Conservation (phyloP, 495 filamentous ascomycete genomes). For the Penicillium odoratum region DNA sequence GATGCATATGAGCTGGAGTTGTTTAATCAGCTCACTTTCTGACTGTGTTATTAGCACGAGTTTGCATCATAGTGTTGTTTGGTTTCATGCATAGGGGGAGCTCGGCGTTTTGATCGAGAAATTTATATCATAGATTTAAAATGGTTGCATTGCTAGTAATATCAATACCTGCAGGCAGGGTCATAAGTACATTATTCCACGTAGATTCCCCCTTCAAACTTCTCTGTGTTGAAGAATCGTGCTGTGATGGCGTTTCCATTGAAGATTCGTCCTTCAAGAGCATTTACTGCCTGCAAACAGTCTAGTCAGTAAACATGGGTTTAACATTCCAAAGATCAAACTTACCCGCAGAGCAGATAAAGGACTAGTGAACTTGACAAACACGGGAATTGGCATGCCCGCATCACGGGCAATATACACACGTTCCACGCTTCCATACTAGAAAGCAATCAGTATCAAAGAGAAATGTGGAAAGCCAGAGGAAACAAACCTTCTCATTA, state of each 20-base stretch:
- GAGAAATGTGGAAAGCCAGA: slow-evolving; percentile 8
- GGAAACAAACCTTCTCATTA: slow-evolving; percentile 62
- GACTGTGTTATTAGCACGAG: background rate
- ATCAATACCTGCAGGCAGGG: background rate
- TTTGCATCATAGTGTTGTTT: background rate
- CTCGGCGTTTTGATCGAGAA: background rate
- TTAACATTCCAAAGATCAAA: slow-evolving; percentile 10
- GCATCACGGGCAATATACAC: slow-evolving; percentile 66
- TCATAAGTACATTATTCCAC: slow-evolving; percentile 30
- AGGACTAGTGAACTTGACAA: slow-evolving; percentile 84
- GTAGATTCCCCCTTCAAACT: slow-evolving; percentile 75
- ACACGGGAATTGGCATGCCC: slow-evolving; percentile 63
- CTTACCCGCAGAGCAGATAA: slow-evolving; percentile 78
- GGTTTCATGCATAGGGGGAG: background rate
- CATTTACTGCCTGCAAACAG: slow-evolving; percentile 72
- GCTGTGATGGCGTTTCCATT: slow-evolving; percentile 81
- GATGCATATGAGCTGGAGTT: slow-evolving; percentile 15
- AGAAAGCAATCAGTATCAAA: slow-evolving; percentile 3
- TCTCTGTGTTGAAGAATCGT: slow-evolving; percentile 75
- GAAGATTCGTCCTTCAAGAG: slow-evolving; percentile 78
- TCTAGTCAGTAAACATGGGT: slow-evolving; percentile 4
- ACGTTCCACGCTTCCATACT: slow-evolving; percentile 86
- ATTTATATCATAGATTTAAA: background rate
- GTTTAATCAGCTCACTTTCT: slow-evolving; percentile 28
- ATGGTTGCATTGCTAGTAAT: background rate